These are phyloP conservation scores for Zychaea mexicana DNA, from an alignment of 371 early-diverging fungal genomes.

Conservation along the genomic window DNA sequence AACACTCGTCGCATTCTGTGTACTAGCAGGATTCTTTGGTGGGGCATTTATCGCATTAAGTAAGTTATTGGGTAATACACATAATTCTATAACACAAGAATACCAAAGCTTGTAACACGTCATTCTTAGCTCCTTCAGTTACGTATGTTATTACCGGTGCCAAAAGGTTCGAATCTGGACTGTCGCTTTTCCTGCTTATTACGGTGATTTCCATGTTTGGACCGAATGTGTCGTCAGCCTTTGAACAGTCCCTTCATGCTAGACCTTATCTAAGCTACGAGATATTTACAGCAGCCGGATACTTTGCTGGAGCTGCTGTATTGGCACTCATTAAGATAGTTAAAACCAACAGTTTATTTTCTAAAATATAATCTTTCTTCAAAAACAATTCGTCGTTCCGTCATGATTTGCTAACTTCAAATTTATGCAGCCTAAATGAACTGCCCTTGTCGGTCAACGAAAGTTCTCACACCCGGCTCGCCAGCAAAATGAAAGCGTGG, in stretches of 20 bases:
- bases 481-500: background rate
- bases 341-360: background rate
- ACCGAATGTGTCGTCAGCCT: conserved; percentile 22
- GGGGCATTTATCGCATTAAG: conserved; percentile 22
- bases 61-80: background rate
- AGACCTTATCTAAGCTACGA: conserved; percentile 20
- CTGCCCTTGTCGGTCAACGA: background rate
- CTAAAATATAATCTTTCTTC: background rate
- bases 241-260: conserved; percentile 12
- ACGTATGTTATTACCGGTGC: conserved; percentile 18
- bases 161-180: conserved; percentile 22
- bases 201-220: conserved; percentile 22
- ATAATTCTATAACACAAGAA: background rate
- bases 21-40: conserved; percentile 28
- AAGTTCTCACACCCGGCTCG: background rate
- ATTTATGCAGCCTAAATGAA: background rate
- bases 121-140: conserved; percentile 15
- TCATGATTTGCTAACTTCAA: background rate
- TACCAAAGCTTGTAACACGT: background rate
- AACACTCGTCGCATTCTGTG: conserved; percentile 18
- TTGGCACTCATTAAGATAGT: background rate
- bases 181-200: conserved; percentile 21
- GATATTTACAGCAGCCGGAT: conserved; percentile 16
- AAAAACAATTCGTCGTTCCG: background rate
- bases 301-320: conserved; percentile 7